These are phyloP conservation scores for Agrocybe pediades DNA, from an alignment of 768 basidiomycete genomes.

Conservation along the genomic window DNA sequence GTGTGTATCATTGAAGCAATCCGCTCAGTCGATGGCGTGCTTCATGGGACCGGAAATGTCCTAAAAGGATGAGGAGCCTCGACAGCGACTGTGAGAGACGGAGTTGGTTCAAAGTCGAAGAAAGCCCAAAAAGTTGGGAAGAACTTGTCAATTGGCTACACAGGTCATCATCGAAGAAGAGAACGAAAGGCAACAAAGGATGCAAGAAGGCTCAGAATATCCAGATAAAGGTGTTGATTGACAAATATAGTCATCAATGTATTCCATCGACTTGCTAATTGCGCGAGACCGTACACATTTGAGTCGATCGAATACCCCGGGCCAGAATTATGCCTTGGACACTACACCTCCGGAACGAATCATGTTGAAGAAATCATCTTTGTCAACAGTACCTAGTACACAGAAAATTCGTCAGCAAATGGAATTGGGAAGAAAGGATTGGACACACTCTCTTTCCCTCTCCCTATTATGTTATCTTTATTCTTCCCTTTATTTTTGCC, in stretches of 20 bases:
- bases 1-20: conserved; percentile 20
- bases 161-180: not conserved
- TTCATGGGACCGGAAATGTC: conserved; percentile 1
- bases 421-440: not conserved
- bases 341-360: conserved; percentile 82
- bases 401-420: conserved; percentile 10
- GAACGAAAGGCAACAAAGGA: not conserved
- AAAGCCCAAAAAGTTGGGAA: not conserved
- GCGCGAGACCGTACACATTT: conserved; percentile 6
- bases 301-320: conserved; percentile 16
- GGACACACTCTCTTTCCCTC: conserved; percentile 57
- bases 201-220: not conserved
- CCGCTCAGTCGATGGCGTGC: conserved; percentile 7
- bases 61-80: not conserved
- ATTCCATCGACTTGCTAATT: conserved; percentile 7
- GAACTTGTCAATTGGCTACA: not conserved
- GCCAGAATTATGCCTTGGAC: conserved; percentile 54
- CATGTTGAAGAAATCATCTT: conserved; percentile 81
- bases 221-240: not conserved
- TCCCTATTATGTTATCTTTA: conserved; percentile 54
- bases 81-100: not conserved
- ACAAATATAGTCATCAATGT: conserved; percentile 12
- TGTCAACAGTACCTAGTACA: conserved; percentile 53
- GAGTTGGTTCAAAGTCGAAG: not conserved
- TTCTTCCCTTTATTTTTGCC: conserved; percentile 53